Base-by-base conservation (phyloP, 768 basidiomycete species). In the Trichaptum fuscoviolaceum region DNA sequence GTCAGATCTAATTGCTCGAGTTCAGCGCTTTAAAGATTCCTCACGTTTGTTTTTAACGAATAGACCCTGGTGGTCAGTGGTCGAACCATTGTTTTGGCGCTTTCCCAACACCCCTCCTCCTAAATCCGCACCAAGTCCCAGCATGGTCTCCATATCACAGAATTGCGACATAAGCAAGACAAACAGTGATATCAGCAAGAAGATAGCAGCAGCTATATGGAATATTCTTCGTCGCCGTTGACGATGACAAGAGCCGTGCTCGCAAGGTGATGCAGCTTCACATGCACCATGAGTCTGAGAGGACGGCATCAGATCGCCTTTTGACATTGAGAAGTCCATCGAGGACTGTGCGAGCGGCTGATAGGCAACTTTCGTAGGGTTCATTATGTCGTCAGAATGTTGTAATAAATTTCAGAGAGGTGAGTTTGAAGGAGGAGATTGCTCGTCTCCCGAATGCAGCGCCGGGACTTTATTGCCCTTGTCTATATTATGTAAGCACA, bases 1-100 rank as follows among this genome's bases (percentile, higher is more conserved):
- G 35, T 24, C 24, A 26, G 42, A 1, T 10, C 23, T 17, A 23
- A 3, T 12, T 8, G 20, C n/a, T 52, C 15, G 58, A 57, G 18
- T 64, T 24, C 27, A 26, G 8, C n/a, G 23, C 57, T 42, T 1
- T 1, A 1, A 9, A 20, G 60, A 4, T 12, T n/a, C 58, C 70
- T 63, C 23, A 71, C 70, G 65, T 60, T 71, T 71, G 63, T 71
- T 69, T 63, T 65, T 67, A 0, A 69, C 60, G 58, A 71, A 71
- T 12, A 63, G 34, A 18, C 59, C 34, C 26, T 68, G 25, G 20
- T 26, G 12, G 23, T 61, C 34, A 26, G 17, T 35, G 15, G 60
- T 61, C 60, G 60, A 10, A 17, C 60, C 60, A 24, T 23, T 52
- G 42, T 12, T 52, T 12, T 52, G 42, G 20, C 42, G 42, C 42